Conservation (phyloP, 345 rosid species). For the Rubroshorea leprosula region DNA sequence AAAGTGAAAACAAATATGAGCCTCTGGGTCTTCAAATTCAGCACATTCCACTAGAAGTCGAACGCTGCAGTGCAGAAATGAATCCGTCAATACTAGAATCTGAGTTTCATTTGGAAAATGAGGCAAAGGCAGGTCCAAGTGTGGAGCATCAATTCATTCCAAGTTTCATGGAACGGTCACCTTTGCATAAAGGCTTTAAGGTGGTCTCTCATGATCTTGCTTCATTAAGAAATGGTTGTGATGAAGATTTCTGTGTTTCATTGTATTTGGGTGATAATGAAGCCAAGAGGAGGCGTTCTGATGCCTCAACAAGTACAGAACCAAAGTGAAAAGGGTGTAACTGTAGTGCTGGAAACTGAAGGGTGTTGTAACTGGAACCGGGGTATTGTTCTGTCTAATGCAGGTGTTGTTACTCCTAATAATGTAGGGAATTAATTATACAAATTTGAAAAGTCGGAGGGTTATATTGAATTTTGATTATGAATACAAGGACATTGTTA, state of each 20-base stretch:
- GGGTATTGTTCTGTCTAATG: too few species aligned
- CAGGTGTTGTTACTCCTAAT: too few species aligned
- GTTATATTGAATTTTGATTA: too few species aligned
- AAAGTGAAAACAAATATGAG: conserved; percentile 48
- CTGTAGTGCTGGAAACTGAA: too few species aligned
- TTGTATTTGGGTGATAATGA: conserved; percentile 73
- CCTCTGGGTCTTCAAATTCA: conserved; percentile 39
- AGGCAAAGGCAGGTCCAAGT: conserved; percentile 37
- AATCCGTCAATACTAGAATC: conserved; percentile 11
- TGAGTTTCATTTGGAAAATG: conserved; percentile 48
- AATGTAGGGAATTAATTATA: too few species aligned
- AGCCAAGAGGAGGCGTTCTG: conserved; percentile 58
- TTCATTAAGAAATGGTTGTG: conserved; percentile 35
- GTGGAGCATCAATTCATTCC: conserved; percentile 83
- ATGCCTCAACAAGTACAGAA: conserved; percentile 24
- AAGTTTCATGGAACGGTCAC: conserved; percentile 42
- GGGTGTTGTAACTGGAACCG: too few species aligned
- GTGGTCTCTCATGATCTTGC: conserved; percentile 34
- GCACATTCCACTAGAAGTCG: conserved; percentile 33
- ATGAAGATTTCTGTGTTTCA: conserved; percentile 54
- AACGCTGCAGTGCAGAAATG: conserved; percentile 32
- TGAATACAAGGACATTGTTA: too few species aligned
- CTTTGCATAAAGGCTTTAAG: conserved; percentile 29
- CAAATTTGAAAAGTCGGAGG: too few species aligned
- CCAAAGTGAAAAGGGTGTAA: too few species aligned